These are phyloP conservation scores for Luvunga scandens DNA, from an alignment of 345 rosid species.

Conservation along the genomic window DNA sequence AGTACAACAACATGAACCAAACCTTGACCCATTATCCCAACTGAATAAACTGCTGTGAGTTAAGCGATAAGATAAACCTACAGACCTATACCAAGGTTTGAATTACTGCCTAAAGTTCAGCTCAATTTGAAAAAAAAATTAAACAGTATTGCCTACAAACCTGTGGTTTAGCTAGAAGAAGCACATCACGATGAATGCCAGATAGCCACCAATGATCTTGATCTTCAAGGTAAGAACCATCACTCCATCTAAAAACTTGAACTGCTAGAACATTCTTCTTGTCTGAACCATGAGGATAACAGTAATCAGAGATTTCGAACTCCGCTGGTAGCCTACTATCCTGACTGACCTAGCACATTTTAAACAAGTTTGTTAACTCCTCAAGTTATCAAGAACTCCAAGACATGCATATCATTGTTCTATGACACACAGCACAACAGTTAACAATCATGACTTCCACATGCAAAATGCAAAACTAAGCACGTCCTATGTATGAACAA, in stretches of 20 bases:
- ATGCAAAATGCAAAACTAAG: background rate
- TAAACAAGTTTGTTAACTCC: constrained; percentile 18
- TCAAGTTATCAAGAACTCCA: background rate
- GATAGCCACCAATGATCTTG: constrained; percentile 99
- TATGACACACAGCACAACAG: background rate
- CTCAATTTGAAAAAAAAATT: background rate
- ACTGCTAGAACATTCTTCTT: constrained; percentile 89
- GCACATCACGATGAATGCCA: constrained; percentile 96
- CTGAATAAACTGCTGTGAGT: background rate
- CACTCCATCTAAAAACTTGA: constrained; percentile 99
- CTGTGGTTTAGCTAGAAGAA: constrained; percentile 94
- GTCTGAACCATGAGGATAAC: constrained; percentile 65
- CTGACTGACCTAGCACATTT: constrained; percentile 59
- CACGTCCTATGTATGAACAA: background rate
- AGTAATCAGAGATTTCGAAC: constrained; percentile 91
- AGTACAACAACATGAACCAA: constrained; percentile 1
- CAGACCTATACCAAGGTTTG: background rate
- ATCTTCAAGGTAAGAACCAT: constrained; percentile 99
- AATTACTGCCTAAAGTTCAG: background rate
- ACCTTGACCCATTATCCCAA: background rate
- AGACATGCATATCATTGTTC: background rate
- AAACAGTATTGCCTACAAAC: constrained; percentile 27
- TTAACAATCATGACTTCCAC: background rate
- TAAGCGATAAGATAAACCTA: background rate
- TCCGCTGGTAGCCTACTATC: constrained; percentile 98